Evolutionary conservation across 192 early-diverging fungal genomes (phyloP), one percentile per base, ranked within the genome.

Genomic region (Backusella tarrabulga): DNA sequence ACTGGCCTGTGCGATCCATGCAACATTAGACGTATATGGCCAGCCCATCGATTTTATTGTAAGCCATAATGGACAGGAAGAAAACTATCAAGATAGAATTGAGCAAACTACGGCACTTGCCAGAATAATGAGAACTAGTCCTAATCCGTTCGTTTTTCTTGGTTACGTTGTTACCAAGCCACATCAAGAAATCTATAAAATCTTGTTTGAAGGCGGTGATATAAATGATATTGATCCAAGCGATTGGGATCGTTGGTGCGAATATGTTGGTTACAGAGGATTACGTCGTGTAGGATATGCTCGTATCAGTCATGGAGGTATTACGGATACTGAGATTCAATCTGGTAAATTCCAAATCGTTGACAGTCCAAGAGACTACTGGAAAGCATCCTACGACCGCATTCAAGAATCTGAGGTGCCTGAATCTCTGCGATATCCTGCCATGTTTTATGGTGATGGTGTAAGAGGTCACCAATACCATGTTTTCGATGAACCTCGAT

Each of bases 291-390:
- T 87, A 15, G 92, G 87, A 9, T 95, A 93, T 77, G 93, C 93
- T 9, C 91, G 93, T 42, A 77, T 95, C 36, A 90, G 90, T 29
- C 93, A 93, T 68, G 93, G 93, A 40, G 89, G 88, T 14, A 93
- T 95, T 76, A 93, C 93, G 0, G 93, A 95, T 72, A 95, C 93
- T 14, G 93, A 95, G 86, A 93, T 95, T 71, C 93, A 95, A 79
- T 85, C 86, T 35, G 93, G 90, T 71, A 93, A 93, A 80, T 95
- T 92, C 83, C 83, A 85, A 68, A 74, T 92, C 3, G 83, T 93
- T 3, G 87, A 87, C 71, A 71, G 76, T 21, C 80, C 82, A 0
- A 71, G 69, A 21, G 40, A 80, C 21, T 81, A 67, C 7, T 86
- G 89, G 85, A 74, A 83, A 74, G 90, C 89, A 54, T 85, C 84